Evolutionary conservation across 768 basidiomycete species (phyloP), one percentile per base, ranked within the genome.

Genomic region (Suillus variegatus): DNA sequence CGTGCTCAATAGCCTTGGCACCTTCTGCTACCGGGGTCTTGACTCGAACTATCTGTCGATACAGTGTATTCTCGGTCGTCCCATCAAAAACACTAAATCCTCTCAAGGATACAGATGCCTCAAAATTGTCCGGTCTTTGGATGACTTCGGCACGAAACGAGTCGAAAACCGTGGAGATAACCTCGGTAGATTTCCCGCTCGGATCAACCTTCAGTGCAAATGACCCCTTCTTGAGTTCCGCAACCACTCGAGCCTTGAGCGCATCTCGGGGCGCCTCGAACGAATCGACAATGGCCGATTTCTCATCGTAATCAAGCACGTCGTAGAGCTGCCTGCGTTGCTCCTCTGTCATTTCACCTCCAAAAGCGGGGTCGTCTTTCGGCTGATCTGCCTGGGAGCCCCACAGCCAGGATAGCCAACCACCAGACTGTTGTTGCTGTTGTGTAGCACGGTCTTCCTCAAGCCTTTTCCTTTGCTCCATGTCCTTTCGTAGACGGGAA

Each of bases 291-390:
- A 94, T 82, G 4, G 90, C 89, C 5, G 88, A 79, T 75, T 91
- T 92, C 77, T 97, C 95, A 73, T 99, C 94, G 72, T 92, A 96
- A 77, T 98, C 94, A 47, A 98, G 87, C 32, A 91, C 85, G 71
- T 93, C 90, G 76, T 97, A 95, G 16, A 98, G 84, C 76, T 98
- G 86, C 74, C 89, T 89, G 61, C 93, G 87, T 76, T 98, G 94
- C 73, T 95, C 92, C 41, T 93, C 94, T 16, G 92, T 95, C 85
- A 97, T 92, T 43, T 85, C 74, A 20, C 87, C 85, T 32, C 84
- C 81, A 65, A 93, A 90, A 3, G 83, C 78, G 61, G 82, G 69
- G 55, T 91, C 88, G 44, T 87, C 84, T 57, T 81, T 74, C 13
- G 79, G 68, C 16, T 78, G 64, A 47, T 79, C 70, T 40, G 71